phyloP scores from a whole-genome alignment of 2,329 filamentous ascomycete genomes.

The Fonsecaea monophora region DNA sequence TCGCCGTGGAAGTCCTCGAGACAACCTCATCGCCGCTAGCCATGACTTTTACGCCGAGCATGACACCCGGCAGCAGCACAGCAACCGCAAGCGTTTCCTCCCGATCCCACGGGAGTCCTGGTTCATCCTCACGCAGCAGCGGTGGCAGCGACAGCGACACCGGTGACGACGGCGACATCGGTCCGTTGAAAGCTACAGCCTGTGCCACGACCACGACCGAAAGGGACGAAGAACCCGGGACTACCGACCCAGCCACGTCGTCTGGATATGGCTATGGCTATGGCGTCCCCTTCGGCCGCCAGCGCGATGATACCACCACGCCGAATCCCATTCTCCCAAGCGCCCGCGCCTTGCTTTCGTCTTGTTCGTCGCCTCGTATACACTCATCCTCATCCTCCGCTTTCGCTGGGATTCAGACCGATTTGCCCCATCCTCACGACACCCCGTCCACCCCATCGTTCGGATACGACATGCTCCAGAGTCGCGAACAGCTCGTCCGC shows the following conservation, averaged over 20 bases:
- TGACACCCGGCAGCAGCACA: not conserved
- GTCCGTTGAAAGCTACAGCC: not conserved
- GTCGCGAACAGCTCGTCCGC: conserved; percentile 22
- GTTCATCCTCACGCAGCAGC: not conserved
- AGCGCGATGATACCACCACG: not conserved
- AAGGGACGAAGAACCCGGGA: not conserved
- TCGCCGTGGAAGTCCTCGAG: not conserved
- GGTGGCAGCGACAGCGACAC: not conserved
- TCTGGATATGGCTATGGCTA: not conserved
- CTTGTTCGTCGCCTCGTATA: too few relatives aligned
- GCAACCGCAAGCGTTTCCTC: not conserved
- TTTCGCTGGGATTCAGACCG: not conserved
- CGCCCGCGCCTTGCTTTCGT: too few relatives aligned
- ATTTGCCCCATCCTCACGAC: not conserved
- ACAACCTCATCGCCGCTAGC: not conserved
- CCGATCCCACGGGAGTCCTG: not conserved
- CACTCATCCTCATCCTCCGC: not conserved
- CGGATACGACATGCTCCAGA: conserved; percentile 15
- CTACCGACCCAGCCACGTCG: not conserved
- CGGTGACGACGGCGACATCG: not conserved
- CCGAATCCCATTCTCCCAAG: too few relatives aligned
- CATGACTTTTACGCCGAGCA: not conserved
- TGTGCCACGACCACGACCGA: not conserved
- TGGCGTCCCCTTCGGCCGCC: not conserved
- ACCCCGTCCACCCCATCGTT: not conserved